Evolutionary conservation across 495 filamentous ascomycete species (phyloP), one percentile per base, ranked within the genome.

Genomic region (Penicillium manginii): DNA sequence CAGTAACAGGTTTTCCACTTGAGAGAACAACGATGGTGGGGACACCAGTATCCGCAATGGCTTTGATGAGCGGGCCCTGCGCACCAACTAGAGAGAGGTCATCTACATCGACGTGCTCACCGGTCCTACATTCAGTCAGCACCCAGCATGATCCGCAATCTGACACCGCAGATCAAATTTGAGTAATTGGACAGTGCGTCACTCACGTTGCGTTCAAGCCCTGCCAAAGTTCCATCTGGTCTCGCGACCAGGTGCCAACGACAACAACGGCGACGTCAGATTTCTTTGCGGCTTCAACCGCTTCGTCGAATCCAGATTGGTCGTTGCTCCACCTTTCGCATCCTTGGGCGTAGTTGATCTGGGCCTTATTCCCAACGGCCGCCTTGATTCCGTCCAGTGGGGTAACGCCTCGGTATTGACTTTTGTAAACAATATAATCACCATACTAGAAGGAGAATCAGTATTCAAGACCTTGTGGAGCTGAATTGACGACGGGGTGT

Each of bases 281-380:
- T 29, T 77, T 82, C 59, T 85, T 76, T 2, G 87, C 87, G 3
- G 84, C 82, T 2, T 80, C 73, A 31, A 90, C 65, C 19, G 88
- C 87, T 63, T 84, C 86, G 0, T 76, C 66, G 62, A 90, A 87
- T 3, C 83, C 82, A 14, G 81, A 83, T 57, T 89, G 67, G 60
- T 88, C 84, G 52, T 76, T 86, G 45, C 85, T 88, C 86, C 87
- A 90, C n/a, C 85, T 80, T 66, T 90, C 85, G 57, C 87, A 89
- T 26, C 88, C 88, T 69, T 88, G 73, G 0, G 86, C 85, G 58
- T 88, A 90, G 45, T 84, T 83, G 35, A 89, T 73, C 19, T 71
- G 77, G 2, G 75, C 76, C 4, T 69, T 70, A 35, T 76, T 71
- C 52, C 82, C 85, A 50, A 84, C 82, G 10, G 83, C 83, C 12